A percentile compares a stretch with the other conserved stretches of the same genome.
phyloP scores from a whole-genome alignment of 1,284 basidiomycete species.

The Irpex sp. region DNA sequence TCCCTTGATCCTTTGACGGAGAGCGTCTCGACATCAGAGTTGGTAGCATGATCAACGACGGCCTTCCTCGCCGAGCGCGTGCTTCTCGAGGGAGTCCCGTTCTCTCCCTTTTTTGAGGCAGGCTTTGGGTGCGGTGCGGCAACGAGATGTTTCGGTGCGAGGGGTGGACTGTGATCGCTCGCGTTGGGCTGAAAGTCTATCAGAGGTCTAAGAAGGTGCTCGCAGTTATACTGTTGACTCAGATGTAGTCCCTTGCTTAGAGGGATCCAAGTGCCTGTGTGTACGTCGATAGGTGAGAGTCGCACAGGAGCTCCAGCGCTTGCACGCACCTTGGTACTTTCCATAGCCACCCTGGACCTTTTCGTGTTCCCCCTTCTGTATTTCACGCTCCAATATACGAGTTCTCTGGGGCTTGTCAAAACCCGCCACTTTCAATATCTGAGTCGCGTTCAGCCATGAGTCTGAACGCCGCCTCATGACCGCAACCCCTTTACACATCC shows the following conservation, averaged over 20 bases:
- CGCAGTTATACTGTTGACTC: constrained; percentile 93
- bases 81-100: constrained; percentile 44
- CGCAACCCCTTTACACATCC: constrained; percentile 94
- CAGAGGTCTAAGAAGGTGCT: constrained; percentile 85
- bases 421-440: constrained; percentile 98
- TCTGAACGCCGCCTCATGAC: constrained; percentile 97
- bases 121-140: constrained; percentile 56
- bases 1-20: constrained; percentile 73
- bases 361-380: constrained; percentile 98
- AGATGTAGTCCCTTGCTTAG: constrained; percentile 86
- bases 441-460: constrained; percentile 98
- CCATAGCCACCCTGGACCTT: constrained; percentile 99
- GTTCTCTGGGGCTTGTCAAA: constrained; percentile 99
- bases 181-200: constrained; percentile 92
- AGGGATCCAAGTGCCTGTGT: constrained; percentile 96
- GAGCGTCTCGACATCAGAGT: constrained; percentile 55
- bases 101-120: constrained; percentile 42
- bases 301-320: not conserved
- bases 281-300: not conserved
- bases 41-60: constrained; percentile 40
- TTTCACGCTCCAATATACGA: constrained; percentile 94
- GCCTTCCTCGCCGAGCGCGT: constrained; percentile 48
- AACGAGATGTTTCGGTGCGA: constrained; percentile 94
- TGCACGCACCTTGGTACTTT: constrained; percentile 91
- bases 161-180: constrained; percentile 78